Evolutionary conservation across 2,329 filamentous ascomycete species (phyloP), one percentile per base, ranked within the genome.

Genomic region (Ophiostoma triangulosporum): DNA sequence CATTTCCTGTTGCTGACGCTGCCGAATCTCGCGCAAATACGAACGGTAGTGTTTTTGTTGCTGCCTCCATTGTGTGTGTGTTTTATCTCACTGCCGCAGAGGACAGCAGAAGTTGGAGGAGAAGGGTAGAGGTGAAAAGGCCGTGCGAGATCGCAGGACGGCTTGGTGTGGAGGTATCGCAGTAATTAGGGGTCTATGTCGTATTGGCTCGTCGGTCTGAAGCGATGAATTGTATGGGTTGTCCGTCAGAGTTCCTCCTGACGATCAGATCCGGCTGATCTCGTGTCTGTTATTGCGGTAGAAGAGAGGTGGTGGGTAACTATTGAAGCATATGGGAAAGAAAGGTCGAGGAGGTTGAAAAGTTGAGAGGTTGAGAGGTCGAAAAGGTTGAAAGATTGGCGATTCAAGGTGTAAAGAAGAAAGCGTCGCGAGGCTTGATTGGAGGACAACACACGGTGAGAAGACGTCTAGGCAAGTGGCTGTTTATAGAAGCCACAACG

Each of bases 21-120:
- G 20, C 20, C 20, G 38, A 24, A 7, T 54, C 55, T 57, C 58
- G 53, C 15, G 38, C 31, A 26, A 58, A 26, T 20, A 60, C 22
- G 4, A 48, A 32, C n/a, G 53, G 51, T 14, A 57, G 26, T 31
- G 53, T 54, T 32, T 31, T 54, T 31, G 53, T 58, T 24, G 46
- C 51, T 14, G 43, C 11, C 38, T 61, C 59, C 60, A 61, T 61
- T 43, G 22, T 48, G 20, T 31, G 31, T 26, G n/a, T 33, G 22
- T 33, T 22, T 48, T n/a, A n/a, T n/a, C 17, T n/a, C 15, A 12
- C 20, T 27, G 20, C 29, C 26, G 27, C 20, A 50, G 22, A 48
- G 49, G 40, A 43, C 38, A 54, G 48, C 20, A 51, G 38, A 46
- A 22, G 26, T 20, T 15, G 43, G 14, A 26, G 27, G 26, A 29